These are phyloP conservation scores for Rhodotorula taiwanensis DNA, from an alignment of 768 basidiomycete genomes.

Conservation along the genomic window DNA sequence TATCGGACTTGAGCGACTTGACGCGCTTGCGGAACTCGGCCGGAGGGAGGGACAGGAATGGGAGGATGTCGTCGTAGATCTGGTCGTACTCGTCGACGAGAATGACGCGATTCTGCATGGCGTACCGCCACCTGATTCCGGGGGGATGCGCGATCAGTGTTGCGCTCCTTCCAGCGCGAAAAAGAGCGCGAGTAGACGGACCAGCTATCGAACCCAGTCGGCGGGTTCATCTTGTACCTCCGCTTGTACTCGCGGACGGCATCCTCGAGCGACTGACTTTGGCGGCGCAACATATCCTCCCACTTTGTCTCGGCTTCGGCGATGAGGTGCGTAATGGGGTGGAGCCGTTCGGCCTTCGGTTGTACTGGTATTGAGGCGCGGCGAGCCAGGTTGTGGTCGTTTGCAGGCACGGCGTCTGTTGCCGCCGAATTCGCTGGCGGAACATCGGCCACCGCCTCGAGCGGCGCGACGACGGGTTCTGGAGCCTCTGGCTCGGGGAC, in stretches of 20 bases:
- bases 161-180: background rate
- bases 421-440: background rate
- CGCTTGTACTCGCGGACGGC: slow-evolving; percentile 76
- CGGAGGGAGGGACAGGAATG: slow-evolving; percentile 48
- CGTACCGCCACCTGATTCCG: slow-evolving; percentile 27
- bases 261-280: slow-evolving; percentile 68
- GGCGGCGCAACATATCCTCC: slow-evolving; percentile 55
- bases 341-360: slow-evolving; percentile 27
- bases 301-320: slow-evolving; percentile 47
- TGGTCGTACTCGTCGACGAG: slow-evolving; percentile 76
- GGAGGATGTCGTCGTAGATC: slow-evolving; percentile 46
- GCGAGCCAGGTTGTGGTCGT: background rate
- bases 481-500: too few relatives aligned
- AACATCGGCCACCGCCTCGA: too few relatives aligned
- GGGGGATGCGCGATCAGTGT: background rate
- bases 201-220: slow-evolving; percentile 86
- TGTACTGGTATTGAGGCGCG: background rate
- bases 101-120: slow-evolving; percentile 58
- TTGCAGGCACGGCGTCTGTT: background rate
- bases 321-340: slow-evolving; percentile 53
- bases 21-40: slow-evolving; percentile 25
- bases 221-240: slow-evolving; percentile 69
- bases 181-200: slow-evolving; percentile 42
- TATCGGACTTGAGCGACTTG: slow-evolving; percentile 11
- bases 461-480: too few relatives aligned